Evolutionary conservation across 352 stramenopile species (phyloP).

Genomic region (Phytopythium cucurbitacearum): DNA sequence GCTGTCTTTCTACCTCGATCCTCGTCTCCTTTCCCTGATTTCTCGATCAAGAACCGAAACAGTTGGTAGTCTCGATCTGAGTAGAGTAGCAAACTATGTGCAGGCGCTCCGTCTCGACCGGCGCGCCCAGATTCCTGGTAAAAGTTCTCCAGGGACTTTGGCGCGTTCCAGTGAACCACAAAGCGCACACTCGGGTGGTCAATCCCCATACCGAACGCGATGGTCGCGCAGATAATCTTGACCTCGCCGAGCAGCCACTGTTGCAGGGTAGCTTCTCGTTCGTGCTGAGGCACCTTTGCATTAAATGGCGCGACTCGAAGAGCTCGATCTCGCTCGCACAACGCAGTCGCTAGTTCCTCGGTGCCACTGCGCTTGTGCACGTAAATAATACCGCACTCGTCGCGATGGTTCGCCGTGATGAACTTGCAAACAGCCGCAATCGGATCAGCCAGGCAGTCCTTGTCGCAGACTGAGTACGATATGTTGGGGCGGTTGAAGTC

Average conservation of each 20-base stretch:
- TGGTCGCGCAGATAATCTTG: constrained; percentile 88
- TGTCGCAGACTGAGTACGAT: constrained; percentile 46
- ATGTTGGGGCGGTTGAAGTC: constrained; percentile 67
- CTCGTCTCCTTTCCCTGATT: constrained; percentile 12
- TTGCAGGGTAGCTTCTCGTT: constrained; percentile 37
- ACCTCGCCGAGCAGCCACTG: constrained; percentile 42
- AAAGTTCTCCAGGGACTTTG: constrained; percentile 93
- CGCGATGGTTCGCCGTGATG: constrained; percentile 31
- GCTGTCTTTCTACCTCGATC: constrained; percentile 8
- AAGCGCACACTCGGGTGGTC: constrained; percentile 89
- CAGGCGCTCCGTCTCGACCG: constrained; percentile 89
- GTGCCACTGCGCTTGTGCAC: constrained; percentile 56
- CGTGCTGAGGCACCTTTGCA: constrained; percentile 34
- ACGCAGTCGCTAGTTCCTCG: constrained; percentile 7
- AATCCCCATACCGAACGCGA: constrained; percentile 93
- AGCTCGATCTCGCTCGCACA: neutral
- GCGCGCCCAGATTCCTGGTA: constrained; percentile 96
- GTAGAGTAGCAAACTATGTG: constrained; percentile 86
- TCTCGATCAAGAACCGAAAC: constrained; percentile 42
- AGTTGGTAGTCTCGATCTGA: constrained; percentile 39
- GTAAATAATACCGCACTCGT: constrained; percentile 40
- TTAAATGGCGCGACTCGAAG: constrained; percentile 46
- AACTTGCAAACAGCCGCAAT: constrained; percentile 31
- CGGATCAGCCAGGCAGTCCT: constrained; percentile 41
- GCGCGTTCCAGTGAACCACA: constrained; percentile 86